A percentile compares a stretch with the other conserved stretches of the same genome.
These are phyloP conservation scores for Neurospora pannonica DNA, from an alignment of 495 filamentous ascomycete species.

Conservation along the genomic window DNA sequence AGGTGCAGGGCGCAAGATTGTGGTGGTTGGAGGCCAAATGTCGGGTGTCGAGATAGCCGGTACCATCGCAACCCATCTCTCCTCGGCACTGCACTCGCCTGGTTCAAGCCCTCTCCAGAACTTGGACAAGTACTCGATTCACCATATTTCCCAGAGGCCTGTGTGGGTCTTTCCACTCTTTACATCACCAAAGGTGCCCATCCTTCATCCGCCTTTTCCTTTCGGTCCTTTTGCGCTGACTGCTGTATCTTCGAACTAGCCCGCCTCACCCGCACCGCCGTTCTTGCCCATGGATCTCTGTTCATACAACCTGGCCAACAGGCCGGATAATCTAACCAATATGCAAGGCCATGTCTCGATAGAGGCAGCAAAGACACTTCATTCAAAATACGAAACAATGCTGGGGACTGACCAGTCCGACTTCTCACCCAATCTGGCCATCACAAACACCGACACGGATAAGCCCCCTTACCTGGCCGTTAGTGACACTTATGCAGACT, in stretches of 20 bases:
- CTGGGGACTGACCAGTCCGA: slow-evolving; percentile 57
- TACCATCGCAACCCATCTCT: slow-evolving; percentile 59
- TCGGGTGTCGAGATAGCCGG: slow-evolving; percentile 71
- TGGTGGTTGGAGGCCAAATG: slow-evolving; percentile 77
- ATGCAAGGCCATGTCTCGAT: slow-evolving; percentile 47
- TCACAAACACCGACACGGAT: slow-evolving; percentile 22
- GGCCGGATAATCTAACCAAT: slow-evolving; percentile 49
- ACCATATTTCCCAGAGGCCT: slow-evolving; percentile 61
- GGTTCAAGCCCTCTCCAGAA: slow-evolving; percentile 21
- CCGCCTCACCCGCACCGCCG: slow-evolving; percentile 34
- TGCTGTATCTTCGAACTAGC: slow-evolving; percentile 15
- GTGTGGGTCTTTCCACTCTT: slow-evolving; percentile 66
- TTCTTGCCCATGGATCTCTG: slow-evolving; percentile 72
- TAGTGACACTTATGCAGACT: slow-evolving; percentile 60
- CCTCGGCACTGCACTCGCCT: slow-evolving; percentile 43
- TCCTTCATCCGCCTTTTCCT: no score
- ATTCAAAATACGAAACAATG: slow-evolving; percentile 44
- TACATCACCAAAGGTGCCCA: slow-evolving; percentile 36
- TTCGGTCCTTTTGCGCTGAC: not conserved
- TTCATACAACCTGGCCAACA: slow-evolving; percentile 59
- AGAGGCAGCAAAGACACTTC: slow-evolving; percentile 41
- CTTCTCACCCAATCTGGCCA: slow-evolving; percentile 32
- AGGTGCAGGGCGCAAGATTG: slow-evolving; percentile 46
- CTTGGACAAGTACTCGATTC: slow-evolving; percentile 38
- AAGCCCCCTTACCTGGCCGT: slow-evolving; percentile 56